Percentiles rank a stretch among this genome's conserved stretches.
These are phyloP conservation scores for Coniella lustricola DNA, from an alignment of 2,329 filamentous ascomycete species.

Conservation along the genomic window DNA sequence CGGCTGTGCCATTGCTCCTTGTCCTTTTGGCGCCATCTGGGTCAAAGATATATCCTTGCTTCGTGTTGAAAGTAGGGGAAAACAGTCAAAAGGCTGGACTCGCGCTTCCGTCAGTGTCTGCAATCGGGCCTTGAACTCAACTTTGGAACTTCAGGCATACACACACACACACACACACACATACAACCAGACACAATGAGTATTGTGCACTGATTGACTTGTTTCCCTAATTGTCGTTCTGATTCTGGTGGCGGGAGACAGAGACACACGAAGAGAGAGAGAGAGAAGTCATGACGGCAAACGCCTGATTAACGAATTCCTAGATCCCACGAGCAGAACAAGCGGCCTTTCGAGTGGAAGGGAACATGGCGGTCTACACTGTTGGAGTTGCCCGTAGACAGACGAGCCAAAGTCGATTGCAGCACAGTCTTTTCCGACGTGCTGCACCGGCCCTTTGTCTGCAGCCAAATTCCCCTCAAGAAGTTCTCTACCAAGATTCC, in stretches of 20 bases:
- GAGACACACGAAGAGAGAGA: no score
- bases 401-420: conserved; percentile 60
- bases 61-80: no score
- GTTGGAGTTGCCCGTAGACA: conserved; percentile 46
- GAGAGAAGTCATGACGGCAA: not conserved
- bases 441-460: conserved; percentile 83
- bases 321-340: conserved; percentile 26
- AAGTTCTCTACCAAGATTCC: conserved; percentile 69
- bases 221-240: not conserved
- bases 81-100: no score
- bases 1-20: no score
- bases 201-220: not conserved
- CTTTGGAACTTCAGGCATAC: not conserved
- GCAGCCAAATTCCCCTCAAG: conserved; percentile 64
- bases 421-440: conserved; percentile 80
- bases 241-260: not conserved
- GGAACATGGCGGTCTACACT: conserved; percentile 81
- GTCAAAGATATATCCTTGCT: no score
- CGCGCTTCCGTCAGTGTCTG: no score
- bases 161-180: not conserved
- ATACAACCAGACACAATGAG: not conserved
- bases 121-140: not conserved
- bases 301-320: conserved; percentile 10
- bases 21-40: no score
- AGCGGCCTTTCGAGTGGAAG: conserved; percentile 56